phyloP scores from a whole-genome alignment of 371 early-diverging fungal species.

The Lichtheimia hyalospora region DNA sequence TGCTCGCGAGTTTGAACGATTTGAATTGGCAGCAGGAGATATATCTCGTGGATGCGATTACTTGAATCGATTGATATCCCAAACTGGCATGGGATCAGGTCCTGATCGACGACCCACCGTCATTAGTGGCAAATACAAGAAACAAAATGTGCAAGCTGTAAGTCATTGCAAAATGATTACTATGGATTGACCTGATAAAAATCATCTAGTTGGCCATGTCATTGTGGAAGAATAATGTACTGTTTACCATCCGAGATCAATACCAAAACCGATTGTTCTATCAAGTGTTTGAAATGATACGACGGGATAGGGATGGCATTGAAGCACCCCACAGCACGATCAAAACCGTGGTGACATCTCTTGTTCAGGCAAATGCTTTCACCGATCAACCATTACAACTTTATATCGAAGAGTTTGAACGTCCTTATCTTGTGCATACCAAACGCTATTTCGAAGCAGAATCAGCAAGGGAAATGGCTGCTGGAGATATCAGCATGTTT shows the following conservation, averaged over 20 bases:
- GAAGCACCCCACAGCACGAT: constrained; percentile 59
- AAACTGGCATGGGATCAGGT: constrained; percentile 18
- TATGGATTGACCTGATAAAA: background rate
- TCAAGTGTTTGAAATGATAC: constrained; percentile 71
- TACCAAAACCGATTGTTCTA: constrained; percentile 68
- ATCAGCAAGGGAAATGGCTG: constrained; percentile 60
- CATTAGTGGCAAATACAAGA: constrained; percentile 53
- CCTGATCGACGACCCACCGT: constrained; percentile 43
- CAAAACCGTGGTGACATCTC: constrained; percentile 57
- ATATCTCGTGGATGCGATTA: constrained; percentile 73
- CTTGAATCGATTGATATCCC: constrained; percentile 64
- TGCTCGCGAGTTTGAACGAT: constrained; percentile 71
- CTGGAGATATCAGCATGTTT: constrained; percentile 63
- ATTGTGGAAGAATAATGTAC: constrained; percentile 74
- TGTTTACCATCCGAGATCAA: constrained; percentile 59
- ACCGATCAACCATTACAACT: constrained; percentile 69
- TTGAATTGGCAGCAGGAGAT: constrained; percentile 63
- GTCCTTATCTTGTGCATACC: constrained; percentile 69
- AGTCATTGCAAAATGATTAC: constrained; percentile 12
- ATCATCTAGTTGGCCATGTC: constrained; percentile 58
- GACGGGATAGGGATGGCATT: constrained; percentile 71
- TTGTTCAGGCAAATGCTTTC: constrained; percentile 70
- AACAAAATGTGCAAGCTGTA: constrained; percentile 72
- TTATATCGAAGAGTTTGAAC: constrained; percentile 83
- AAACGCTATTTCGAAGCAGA: constrained; percentile 74